Evolutionary conservation across 192 early-diverging fungal genomes (phyloP).

Genomic region (Podochytrium sp.): DNA sequence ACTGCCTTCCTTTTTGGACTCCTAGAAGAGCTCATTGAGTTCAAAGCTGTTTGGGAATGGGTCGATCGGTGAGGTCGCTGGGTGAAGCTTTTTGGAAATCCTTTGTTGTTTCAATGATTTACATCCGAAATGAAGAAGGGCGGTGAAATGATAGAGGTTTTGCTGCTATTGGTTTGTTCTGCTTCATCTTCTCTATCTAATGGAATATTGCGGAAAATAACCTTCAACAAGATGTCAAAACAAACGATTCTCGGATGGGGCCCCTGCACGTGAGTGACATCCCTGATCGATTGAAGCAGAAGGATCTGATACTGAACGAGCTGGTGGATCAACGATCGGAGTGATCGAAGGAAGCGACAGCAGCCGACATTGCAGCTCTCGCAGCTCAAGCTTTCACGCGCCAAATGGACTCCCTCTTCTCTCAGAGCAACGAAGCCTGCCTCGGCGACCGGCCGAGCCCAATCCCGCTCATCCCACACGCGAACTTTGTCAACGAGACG

Average conservation of each 20-base stretch:
- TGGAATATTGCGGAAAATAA: no score
- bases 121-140: no score
- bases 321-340: no score
- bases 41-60: background rate
- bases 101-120: no score
- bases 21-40: background rate
- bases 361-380: background rate
- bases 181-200: no score
- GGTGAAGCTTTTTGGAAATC: background rate
- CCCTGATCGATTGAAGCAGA: no score
- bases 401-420: background rate
- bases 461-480: conserved; percentile 15
- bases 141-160: no score
- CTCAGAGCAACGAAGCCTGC: background rate
- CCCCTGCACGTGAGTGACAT: no score
- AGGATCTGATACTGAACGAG: no score
- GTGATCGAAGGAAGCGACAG: no score
- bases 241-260: background rate
- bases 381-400: background rate
- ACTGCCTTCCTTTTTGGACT: background rate
- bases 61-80: background rate
- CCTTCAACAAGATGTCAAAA: no score
- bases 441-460: conserved; percentile 16
- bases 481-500: conserved; percentile 14
- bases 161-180: no score